Conservation (phyloP, 2,329 filamentous ascomycete genomes). For the Epichloe aotearoae region DNA sequence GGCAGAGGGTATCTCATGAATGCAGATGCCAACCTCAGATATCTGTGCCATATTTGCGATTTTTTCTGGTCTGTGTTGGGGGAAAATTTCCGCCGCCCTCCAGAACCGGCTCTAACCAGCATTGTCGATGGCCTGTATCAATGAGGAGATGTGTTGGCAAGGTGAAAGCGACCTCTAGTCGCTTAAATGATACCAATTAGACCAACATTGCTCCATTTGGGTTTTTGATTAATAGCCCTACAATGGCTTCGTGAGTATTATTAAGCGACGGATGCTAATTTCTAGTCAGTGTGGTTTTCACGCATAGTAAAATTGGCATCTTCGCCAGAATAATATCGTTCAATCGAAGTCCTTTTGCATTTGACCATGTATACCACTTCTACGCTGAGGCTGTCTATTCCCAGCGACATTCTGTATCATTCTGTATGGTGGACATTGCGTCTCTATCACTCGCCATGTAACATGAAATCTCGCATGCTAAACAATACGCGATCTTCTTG, state of each 20-base stretch:
- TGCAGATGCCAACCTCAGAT: not conserved
- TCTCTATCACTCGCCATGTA: not conserved
- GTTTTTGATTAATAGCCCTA: too few species aligned
- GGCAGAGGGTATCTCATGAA: not conserved
- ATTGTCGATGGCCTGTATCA: too few species aligned
- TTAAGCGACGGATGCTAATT: not conserved
- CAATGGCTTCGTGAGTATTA: not conserved
- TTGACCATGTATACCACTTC: not conserved
- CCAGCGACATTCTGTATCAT: not conserved
- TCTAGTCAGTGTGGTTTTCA: too few species aligned
- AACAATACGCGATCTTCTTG: not conserved
- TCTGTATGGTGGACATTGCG: not conserved
- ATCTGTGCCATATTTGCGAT: not conserved
- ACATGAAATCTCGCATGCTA: not conserved
- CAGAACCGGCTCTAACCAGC: too few species aligned
- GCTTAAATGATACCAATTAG: too few species aligned
- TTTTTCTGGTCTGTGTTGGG: not conserved
- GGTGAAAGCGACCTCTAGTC: too few species aligned
- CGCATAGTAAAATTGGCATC: too few species aligned
- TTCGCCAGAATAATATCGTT: too few species aligned
- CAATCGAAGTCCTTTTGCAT: not conserved
- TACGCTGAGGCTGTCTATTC: not conserved
- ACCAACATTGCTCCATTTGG: too few species aligned
- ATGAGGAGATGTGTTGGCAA: too few species aligned
- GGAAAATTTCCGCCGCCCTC: too few species aligned